Evolutionary conservation across 352 stramenopile genomes (phyloP).

Genomic region (Phytophthora cryptogea): DNA sequence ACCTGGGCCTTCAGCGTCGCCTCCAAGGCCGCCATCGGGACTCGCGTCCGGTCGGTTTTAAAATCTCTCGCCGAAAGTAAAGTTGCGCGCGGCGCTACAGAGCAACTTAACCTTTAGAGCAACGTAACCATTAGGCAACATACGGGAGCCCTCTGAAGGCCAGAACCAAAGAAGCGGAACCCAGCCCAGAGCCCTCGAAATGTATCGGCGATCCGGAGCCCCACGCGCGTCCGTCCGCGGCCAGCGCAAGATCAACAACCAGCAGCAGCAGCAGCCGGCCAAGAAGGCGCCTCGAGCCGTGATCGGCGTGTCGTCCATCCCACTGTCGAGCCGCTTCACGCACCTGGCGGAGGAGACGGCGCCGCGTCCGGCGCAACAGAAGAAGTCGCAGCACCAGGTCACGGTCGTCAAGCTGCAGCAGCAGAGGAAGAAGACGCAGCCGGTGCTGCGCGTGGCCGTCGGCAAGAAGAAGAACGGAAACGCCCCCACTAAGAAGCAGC

Average conservation of each 20-base stretch:
- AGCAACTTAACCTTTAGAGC: constrained; percentile 12
- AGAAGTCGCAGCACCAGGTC: constrained; percentile 43
- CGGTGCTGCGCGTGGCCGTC: constrained; percentile 21
- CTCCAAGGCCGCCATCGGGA: constrained; percentile 42
- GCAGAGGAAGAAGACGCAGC: constrained; percentile 34
- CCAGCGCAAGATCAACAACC: constrained; percentile 60
- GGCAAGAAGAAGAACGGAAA: constrained; percentile 34
- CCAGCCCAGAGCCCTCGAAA: constrained; percentile 8
- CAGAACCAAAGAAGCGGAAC: neutral
- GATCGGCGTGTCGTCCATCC: constrained; percentile 70
- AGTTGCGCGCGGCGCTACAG: neutral
- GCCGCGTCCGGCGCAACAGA: constrained; percentile 17
- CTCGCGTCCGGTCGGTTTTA: constrained; percentile 22
- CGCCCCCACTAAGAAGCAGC: constrained; percentile 27
- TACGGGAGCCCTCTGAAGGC: neutral
- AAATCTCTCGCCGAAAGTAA: neutral
- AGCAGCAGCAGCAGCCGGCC: constrained; percentile 35
- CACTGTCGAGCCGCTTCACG: constrained; percentile 81
- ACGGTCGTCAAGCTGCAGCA: constrained; percentile 38
- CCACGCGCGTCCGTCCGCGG: constrained; percentile 55
- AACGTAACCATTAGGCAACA: neutral
- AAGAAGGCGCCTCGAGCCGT: constrained; percentile 45
- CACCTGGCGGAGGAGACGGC: constrained; percentile 56
- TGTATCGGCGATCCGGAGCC: constrained; percentile 36
- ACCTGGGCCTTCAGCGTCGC: constrained; percentile 49